These are phyloP conservation scores for Monilinia aucupariae DNA, from an alignment of 2,329 filamentous ascomycete genomes.

Conservation along the genomic window DNA sequence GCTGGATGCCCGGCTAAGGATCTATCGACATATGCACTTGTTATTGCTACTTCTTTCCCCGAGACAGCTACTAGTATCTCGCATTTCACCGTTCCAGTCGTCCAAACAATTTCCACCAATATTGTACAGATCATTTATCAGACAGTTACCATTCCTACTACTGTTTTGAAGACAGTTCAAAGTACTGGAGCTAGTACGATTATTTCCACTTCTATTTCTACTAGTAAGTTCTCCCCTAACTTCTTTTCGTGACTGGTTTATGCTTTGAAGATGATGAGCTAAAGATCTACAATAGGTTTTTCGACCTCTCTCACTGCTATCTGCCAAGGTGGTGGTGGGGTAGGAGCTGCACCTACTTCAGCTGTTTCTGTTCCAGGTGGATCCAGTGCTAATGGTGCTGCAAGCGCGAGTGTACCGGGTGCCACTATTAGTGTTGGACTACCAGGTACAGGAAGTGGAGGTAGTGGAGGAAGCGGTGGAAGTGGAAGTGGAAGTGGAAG, in stretches of 20 bases:
- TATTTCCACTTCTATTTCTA: background rate
- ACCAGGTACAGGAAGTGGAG: background rate
- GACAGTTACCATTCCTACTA: constrained; percentile 2
- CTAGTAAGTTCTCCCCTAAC: background rate
- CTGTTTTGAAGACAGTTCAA: constrained; percentile 8
- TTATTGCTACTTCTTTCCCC: background rate
- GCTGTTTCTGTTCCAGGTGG: background rate
- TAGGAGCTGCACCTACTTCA: background rate
- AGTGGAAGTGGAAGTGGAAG: background rate
- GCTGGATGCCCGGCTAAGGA: background rate
- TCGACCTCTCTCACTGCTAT: background rate
- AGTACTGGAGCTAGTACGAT: constrained; percentile 1
- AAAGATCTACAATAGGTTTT: background rate
- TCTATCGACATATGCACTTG: constrained; percentile 1
- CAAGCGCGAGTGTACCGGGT: background rate
- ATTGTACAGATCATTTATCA: constrained; percentile 1
- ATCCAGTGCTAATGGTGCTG: constrained; percentile 5
- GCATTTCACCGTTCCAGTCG: background rate
- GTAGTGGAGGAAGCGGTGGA: background rate
- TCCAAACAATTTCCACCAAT: constrained; percentile 3
- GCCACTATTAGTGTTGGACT: background rate
- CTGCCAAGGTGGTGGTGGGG: background rate
- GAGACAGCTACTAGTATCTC: background rate
- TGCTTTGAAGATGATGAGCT: background rate
- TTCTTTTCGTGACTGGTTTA: background rate